These are phyloP conservation scores for Paraphoma chrysanthemicola DNA, from an alignment of 2,329 filamentous ascomycete genomes.

Conservation along the genomic window DNA sequence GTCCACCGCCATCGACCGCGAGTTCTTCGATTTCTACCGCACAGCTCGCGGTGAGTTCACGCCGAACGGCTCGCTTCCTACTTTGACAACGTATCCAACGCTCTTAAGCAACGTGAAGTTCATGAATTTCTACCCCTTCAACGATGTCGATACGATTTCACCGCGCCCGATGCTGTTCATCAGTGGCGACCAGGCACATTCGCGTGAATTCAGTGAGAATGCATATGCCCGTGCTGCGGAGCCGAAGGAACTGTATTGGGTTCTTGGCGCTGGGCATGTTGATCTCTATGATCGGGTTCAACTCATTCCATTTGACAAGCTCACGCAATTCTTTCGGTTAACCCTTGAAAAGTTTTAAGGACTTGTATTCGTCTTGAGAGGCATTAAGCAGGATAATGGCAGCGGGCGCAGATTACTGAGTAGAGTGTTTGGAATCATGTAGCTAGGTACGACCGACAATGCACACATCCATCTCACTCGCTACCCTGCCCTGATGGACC, in stretches of 20 bases:
- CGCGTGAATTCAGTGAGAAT: slow-evolving; percentile 37
- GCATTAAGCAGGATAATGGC: too few relatives aligned
- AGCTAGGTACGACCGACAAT: too few relatives aligned
- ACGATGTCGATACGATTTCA: slow-evolving; percentile 39
- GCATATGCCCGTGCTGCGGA: slow-evolving; percentile 36
- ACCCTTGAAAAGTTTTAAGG: not conserved
- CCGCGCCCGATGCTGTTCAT: slow-evolving; percentile 38
- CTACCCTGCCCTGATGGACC: too few relatives aligned
- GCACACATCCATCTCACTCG: too few relatives aligned
- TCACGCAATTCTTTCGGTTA: slow-evolving; percentile 32
- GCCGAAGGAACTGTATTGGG: slow-evolving; percentile 48
- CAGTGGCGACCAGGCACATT: slow-evolving; percentile 33
- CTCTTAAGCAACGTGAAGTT: slow-evolving; percentile 38
- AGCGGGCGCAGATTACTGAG: too few relatives aligned
- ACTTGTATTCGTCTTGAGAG: too few relatives aligned
- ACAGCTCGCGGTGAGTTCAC: slow-evolving; percentile 38
- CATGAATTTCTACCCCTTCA: slow-evolving; percentile 41
- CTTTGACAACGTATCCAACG: slow-evolving; percentile 41
- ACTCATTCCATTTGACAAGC: slow-evolving; percentile 44
- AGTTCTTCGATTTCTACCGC: slow-evolving; percentile 45
- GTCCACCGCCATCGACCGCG: slow-evolving; percentile 23
- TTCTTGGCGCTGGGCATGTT: slow-evolving; percentile 43
- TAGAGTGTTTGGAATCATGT: too few relatives aligned
- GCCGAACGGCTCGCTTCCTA: slow-evolving; percentile 14
- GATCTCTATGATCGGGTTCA: slow-evolving; percentile 49